These are phyloP conservation scores for Mycena maculata DNA, from an alignment of 768 basidiomycete species.

Conservation along the genomic window DNA sequence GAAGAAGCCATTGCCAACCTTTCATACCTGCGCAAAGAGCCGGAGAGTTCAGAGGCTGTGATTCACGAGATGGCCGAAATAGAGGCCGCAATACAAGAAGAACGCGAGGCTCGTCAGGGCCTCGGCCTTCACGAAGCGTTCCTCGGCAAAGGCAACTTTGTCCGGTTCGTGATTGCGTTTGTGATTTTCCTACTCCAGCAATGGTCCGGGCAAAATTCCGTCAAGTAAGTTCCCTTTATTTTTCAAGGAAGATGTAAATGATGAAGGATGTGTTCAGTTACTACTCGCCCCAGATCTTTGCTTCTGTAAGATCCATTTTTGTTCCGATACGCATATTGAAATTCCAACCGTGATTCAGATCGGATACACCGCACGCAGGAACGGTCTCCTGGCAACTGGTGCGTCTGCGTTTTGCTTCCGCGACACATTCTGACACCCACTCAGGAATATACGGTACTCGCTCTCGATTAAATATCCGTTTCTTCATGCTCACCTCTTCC, in stretches of 20 bases:
- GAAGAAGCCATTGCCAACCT: constrained; percentile 69
- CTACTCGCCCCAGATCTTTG: constrained; percentile 81
- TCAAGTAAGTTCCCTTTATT: constrained; percentile 53
- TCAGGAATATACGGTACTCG: constrained; percentile 38
- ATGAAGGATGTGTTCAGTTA: constrained; percentile 52
- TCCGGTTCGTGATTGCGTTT: constrained; percentile 88
- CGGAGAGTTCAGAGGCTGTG: constrained; percentile 55
- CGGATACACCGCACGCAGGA: constrained; percentile 68
- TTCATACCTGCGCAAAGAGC: constrained; percentile 69
- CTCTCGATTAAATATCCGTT: neutral
- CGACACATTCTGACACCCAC: neutral
- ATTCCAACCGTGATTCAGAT: constrained; percentile 54
- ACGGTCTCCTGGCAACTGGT: constrained; percentile 78
- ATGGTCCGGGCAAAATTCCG: constrained; percentile 87
- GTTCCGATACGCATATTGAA: neutral
- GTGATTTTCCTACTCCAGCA: constrained; percentile 84
- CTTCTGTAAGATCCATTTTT: constrained; percentile 56
- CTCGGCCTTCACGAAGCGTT: constrained; percentile 79
- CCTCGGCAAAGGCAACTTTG: constrained; percentile 82
- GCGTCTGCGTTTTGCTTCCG: constrained; percentile 39
- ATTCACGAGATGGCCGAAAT: constrained; percentile 82
- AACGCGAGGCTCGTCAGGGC: constrained; percentile 71
- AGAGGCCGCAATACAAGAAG: constrained; percentile 81
- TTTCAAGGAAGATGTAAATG: neutral
- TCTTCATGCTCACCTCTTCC: too few relatives aligned